phyloP scores from a whole-genome alignment of 257 asterid genomes.

The Buddleja alternifolia region DNA sequence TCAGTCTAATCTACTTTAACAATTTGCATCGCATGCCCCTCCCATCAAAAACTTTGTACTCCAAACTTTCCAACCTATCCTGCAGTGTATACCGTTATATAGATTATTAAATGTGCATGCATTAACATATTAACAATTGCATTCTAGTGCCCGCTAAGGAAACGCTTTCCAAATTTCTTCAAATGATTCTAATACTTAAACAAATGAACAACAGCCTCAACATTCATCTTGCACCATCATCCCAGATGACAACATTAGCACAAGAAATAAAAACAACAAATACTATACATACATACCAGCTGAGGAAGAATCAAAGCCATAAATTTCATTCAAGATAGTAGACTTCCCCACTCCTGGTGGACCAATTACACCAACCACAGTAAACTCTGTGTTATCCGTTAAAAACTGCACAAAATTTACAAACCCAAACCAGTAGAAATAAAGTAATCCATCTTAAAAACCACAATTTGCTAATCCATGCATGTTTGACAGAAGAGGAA shows the following conservation, averaged over 20 bases:
- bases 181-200: background rate
- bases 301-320: conserved; percentile 84
- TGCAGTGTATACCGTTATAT: background rate
- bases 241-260: background rate
- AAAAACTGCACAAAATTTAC: conserved; percentile 63
- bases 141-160: background rate
- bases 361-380: conserved; percentile 93
- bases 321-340: conserved; percentile 87
- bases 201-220: background rate
- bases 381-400: conserved; percentile 90
- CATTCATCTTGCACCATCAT: background rate
- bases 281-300: conserved; percentile 53
- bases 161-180: background rate
- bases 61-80: background rate
- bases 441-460: conserved; percentile 1
- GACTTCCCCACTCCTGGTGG: conserved; percentile 94
- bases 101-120: background rate
- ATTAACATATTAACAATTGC: background rate
- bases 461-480: background rate
- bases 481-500: background rate
- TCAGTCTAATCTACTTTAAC: background rate
- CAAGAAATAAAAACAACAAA: background rate
- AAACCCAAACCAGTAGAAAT: conserved; percentile 8
- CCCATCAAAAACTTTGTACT: background rate
- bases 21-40: conserved; percentile 8